Conservation (phyloP, 805 yeast species). For the Jamesozyma hellenica region DNA sequence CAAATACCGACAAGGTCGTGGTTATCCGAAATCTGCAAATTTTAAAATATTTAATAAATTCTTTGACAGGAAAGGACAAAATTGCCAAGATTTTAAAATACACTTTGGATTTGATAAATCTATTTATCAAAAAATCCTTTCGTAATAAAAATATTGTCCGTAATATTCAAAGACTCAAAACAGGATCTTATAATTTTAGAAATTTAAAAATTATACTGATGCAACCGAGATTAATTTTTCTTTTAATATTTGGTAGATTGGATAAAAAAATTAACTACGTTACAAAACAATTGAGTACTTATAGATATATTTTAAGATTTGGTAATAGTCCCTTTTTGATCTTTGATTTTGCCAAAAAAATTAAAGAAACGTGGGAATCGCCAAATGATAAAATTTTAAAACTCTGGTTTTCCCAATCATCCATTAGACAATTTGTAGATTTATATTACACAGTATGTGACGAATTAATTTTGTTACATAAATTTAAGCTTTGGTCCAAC, state of each 20-base stretch:
- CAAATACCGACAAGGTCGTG: not conserved
- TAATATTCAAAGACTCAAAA: not conserved
- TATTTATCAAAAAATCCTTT: slow-evolving; percentile 1
- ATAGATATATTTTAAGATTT: slow-evolving; percentile 58
- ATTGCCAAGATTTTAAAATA: slow-evolving; percentile 57
- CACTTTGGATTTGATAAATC: slow-evolving; percentile 41
- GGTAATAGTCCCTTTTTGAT: slow-evolving; percentile 61
- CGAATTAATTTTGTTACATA: slow-evolving; percentile 44
- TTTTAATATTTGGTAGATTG: slow-evolving; percentile 12
- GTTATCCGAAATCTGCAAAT: slow-evolving; percentile 2
- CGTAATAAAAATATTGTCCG: not conserved
- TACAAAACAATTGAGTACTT: slow-evolving; percentile 2
- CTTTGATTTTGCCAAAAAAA: slow-evolving; percentile 30
- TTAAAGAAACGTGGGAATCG: slow-evolving; percentile 10
- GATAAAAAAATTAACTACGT: slow-evolving; percentile 9
- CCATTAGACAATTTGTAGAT: slow-evolving; percentile 42
- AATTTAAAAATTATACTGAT: slow-evolving; percentile 1
- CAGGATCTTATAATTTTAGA: not conserved
- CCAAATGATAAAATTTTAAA: slow-evolving; percentile 9
- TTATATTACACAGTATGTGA: slow-evolving; percentile 58
- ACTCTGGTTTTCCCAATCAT: slow-evolving; percentile 35
- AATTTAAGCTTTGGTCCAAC: slow-evolving; percentile 31
- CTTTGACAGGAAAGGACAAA: slow-evolving; percentile 56
- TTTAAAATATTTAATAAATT: slow-evolving; percentile 5
- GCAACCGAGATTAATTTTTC: slow-evolving; percentile 3